phyloP scores from a whole-genome alignment of 345 rosid species.

The Viola odorata region DNA sequence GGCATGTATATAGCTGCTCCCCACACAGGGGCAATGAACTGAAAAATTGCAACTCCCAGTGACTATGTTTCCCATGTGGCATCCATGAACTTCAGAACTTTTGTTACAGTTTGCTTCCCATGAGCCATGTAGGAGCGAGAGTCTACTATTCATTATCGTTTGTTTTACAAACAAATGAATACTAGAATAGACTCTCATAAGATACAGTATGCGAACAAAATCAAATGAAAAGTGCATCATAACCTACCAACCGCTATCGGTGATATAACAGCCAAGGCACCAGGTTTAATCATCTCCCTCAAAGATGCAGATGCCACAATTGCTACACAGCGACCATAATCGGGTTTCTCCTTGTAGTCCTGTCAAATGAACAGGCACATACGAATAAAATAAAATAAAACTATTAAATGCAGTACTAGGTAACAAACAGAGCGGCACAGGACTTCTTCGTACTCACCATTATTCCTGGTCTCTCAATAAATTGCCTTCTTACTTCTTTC shows the following conservation, averaged over 20 bases:
- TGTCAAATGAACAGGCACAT: slow-evolving; percentile 12
- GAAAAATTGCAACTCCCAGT: too few species aligned
- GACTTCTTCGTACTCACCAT: slow-evolving; percentile 50
- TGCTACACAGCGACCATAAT: slow-evolving; percentile 96
- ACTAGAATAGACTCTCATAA: too few species aligned
- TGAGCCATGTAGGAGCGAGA: too few species aligned
- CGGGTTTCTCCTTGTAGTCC: slow-evolving; percentile 97
- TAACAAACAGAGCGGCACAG: background rate
- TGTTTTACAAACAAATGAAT: too few species aligned
- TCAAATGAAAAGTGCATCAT: background rate
- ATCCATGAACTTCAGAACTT: too few species aligned
- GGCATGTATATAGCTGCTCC: too few species aligned
- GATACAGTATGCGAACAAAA: background rate
- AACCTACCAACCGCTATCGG: slow-evolving; percentile 74
- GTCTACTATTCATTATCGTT: too few species aligned
- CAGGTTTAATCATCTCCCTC: slow-evolving; percentile 98
- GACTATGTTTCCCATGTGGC: too few species aligned
- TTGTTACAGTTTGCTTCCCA: too few species aligned
- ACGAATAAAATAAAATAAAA: background rate
- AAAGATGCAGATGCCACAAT: slow-evolving; percentile 94
- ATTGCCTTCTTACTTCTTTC: slow-evolving; percentile 95
- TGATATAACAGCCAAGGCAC: slow-evolving; percentile 86
- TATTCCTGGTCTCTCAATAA: slow-evolving; percentile 98
- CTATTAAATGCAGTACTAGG: background rate
- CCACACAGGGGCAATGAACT: too few species aligned